Base-by-base conservation (phyloP, 2,329 filamentous ascomycete genomes). In the Phyllosticta ampelicida region DNA sequence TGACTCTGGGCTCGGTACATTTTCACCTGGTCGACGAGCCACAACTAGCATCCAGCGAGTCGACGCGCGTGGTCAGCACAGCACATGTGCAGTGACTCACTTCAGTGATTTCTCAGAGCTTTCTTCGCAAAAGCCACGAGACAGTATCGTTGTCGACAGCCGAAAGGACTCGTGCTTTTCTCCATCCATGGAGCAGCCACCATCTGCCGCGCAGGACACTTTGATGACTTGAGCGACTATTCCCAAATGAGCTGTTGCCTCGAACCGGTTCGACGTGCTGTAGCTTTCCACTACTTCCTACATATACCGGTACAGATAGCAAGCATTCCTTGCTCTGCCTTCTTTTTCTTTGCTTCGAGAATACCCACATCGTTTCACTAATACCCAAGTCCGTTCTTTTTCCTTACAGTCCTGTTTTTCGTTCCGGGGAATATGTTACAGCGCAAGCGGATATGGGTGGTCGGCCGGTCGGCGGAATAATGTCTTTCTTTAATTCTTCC, bases 11-110 rank as follows among this genome's bases (percentile, higher is more conserved):
- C 30, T 58, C 21, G 21, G 21, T 13, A 48, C 51, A 9, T 58
- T 53, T 18, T 58, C 55, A 6, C 55, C 55, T 28, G 36, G 50
- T n/a, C 52, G 51, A 8, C 51, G 53, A 50, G 55, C 55, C 8
- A 58, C 55, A 8, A 58, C 51, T 11, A 58, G 55, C 36, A 44
- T 58, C 11, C 55, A 58, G 16, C 55, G 53, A 21, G 19, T 57
- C 29, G 55, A 57, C 20, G 55, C 20, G n/a, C 11, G 9, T 19
- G 50, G 30, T 1, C 29, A 57, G 29, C 50, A 30, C 13, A 44
- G 13, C 36, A 6, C 36, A 16, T n/a, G 36, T 16, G 36, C 36
- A 16, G 6, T 6, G n/a, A 2, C 36, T 2, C 36, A 18, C 11
- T n/a, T 6, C 36, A 44, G n/a, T 16, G 36, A n/a, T n/a, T 16